These are phyloP conservation scores for Phytomonas francai DNA, from an alignment of 208 protist species.

Conservation along the genomic window DNA sequence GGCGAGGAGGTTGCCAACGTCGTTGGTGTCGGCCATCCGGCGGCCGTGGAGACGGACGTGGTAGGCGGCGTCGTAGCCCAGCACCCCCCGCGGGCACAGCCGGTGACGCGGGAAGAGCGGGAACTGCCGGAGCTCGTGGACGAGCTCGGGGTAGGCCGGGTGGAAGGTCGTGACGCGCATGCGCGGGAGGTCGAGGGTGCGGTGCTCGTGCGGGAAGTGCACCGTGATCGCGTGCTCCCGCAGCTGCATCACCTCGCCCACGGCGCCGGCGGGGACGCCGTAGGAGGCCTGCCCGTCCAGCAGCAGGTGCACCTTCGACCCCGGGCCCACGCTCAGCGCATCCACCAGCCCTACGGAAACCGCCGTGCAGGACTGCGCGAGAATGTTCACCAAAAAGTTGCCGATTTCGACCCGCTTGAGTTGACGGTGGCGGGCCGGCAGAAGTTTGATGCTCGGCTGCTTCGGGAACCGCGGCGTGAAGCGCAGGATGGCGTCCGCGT, in stretches of 20 bases:
- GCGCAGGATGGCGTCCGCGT: slow-evolving; percentile 47
- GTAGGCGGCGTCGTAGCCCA: slow-evolving; percentile 41
- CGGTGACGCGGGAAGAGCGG: slow-evolving; percentile 70
- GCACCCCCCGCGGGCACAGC: slow-evolving; percentile 57
- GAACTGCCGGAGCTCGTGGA: slow-evolving; percentile 76
- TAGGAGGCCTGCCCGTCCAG: slow-evolving; percentile 39
- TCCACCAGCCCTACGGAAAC: slow-evolving; percentile 57
- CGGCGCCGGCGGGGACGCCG: slow-evolving; percentile 57
- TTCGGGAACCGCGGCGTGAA: slow-evolving; percentile 67
- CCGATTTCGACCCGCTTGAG: slow-evolving; percentile 75
- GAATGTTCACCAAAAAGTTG: slow-evolving; percentile 73
- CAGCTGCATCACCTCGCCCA: slow-evolving; percentile 78
- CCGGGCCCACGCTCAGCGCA: slow-evolving; percentile 62
- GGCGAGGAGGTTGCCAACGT: slow-evolving; percentile 82
- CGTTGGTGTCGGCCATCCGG: slow-evolving; percentile 82
- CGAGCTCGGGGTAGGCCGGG: slow-evolving; percentile 63
- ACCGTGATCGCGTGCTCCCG: slow-evolving; percentile 69
- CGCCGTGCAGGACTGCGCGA: slow-evolving; percentile 44
- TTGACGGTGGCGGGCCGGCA: slow-evolving; percentile 40
- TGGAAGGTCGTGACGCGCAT: slow-evolving; percentile 71
- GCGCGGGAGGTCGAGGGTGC: slow-evolving; percentile 69
- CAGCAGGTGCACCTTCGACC: slow-evolving; percentile 65
- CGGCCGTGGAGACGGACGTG: slow-evolving; percentile 69
- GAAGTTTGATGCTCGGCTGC: slow-evolving; percentile 50
- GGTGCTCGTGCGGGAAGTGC: slow-evolving; percentile 64